Evolutionary conservation across 116 monocot genomes (phyloP), one percentile per base, ranked within the genome.

Genomic region (Dioscorea cayenensis): DNA sequence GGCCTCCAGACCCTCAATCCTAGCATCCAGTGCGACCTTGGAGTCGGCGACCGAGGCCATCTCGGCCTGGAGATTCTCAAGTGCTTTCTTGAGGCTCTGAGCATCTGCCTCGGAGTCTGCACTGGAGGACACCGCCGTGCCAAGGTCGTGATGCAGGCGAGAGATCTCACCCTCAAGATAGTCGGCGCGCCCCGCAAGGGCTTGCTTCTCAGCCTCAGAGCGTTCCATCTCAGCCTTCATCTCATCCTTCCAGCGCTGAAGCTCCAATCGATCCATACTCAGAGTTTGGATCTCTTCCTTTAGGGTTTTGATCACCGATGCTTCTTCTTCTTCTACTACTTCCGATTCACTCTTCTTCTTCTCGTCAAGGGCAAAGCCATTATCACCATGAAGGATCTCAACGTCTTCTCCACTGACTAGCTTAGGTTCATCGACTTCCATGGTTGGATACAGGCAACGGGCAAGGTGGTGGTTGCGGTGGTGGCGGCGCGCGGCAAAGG

Each of bases 131-230:
- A 58, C 49, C 52, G 78, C 74, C 7, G 78, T 59, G 55, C 67
- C 60, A 52, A 83, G 78, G 21, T 83, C 83, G 63, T 75, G 63
- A 67, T 83, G 78, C 36, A 78, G 75, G n/a, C 71, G 69, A 11
- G 68, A 59, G 55, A 83, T 74, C 13, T 78, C 83, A 7, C 75
- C 75, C 22, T 83, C 78, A 10, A 83, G 75, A 22, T 71, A 71
- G 20, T 78, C 51, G 7, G 75, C 75, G 38, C 72, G 75, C 36
- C 66, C 27, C 13, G 78, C 65, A 21, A 80, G n/a, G 13, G 61
- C 65, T 63, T 23, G 63, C 72, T 72, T 72, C 19, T 63, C 63
- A 10, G 28, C 36, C 23, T 72, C 72, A 3, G 72, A 62, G 22
- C 25, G n/a, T 25, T 75, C 71, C 18, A 75, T 28, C 74, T 70